A percentile compares a stretch with the other conserved stretches of the same genome.
phyloP scores from a whole-genome alignment of 768 basidiomycete genomes.

The Leccinum olivaceopallidum region DNA sequence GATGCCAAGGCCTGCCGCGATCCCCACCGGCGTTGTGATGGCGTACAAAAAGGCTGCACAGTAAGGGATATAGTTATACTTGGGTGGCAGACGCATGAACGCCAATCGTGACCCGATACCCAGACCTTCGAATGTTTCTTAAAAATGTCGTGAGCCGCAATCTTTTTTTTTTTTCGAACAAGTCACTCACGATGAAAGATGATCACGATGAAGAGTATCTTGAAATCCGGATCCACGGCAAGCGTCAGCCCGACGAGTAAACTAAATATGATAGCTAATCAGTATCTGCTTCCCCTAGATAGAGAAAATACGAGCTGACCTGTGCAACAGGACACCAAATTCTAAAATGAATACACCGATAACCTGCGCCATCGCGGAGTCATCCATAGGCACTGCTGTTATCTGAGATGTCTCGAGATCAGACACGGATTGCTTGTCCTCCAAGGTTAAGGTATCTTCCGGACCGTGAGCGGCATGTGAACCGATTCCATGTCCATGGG shows the following conservation, averaged over 20 bases:
- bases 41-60: constrained; percentile 67
- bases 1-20: constrained; percentile 81
- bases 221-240: constrained; percentile 84
- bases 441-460: constrained; percentile 36
- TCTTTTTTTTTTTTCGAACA: neutral
- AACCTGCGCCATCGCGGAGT: constrained; percentile 63
- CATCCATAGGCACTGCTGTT: constrained; percentile 28
- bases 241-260: constrained; percentile 87
- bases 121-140: constrained; percentile 93
- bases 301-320: constrained; percentile 35
- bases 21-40: constrained; percentile 82
- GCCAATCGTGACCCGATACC: constrained; percentile 92
- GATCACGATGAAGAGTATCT: constrained; percentile 83
- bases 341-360: constrained; percentile 91
- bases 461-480: constrained; percentile 72
- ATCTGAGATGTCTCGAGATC: constrained; percentile 31
- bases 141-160: constrained; percentile 3
- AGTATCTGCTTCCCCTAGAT: neutral
- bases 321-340: constrained; percentile 89
- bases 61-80: constrained; percentile 58
- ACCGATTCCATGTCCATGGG: constrained; percentile 64
- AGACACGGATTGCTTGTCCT: constrained; percentile 13
- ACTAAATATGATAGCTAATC: constrained; percentile 37
- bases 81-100: constrained; percentile 57
- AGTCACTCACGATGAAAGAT: constrained; percentile 85